Conservation (phyloP, 257 asterid species). For the Asclepias syriaca region DNA sequence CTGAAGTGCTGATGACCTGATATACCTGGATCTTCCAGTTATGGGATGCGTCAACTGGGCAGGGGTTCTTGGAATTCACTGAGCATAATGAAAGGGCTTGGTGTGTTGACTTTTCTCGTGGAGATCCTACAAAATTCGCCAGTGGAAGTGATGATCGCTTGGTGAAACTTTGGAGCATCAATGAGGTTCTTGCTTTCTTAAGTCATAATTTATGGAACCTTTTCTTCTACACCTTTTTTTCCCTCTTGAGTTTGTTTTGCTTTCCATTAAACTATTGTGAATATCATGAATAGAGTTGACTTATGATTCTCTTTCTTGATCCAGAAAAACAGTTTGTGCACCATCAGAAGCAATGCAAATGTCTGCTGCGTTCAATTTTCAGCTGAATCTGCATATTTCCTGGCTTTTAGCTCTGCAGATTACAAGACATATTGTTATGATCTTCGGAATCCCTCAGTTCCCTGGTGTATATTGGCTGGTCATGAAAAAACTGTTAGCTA, state of each 20-base stretch:
- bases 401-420: constrained; percentile 89
- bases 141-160: constrained; percentile 93
- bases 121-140: constrained; percentile 71
- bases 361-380: constrained; percentile 94
- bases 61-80: constrained; percentile 41
- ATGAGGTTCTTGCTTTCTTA: constrained; percentile 45
- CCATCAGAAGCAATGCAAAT: constrained; percentile 80
- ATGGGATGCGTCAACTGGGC: constrained; percentile 96
- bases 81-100: constrained; percentile 92
- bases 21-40: constrained; percentile 48
- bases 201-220: not conserved
- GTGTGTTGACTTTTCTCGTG: constrained; percentile 89
- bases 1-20: constrained; percentile 11
- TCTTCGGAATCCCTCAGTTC: constrained; percentile 66
- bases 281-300: not conserved
- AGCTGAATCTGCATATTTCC: constrained; percentile 51
- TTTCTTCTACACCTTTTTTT: not conserved
- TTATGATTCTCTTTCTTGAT: constrained; percentile 22
- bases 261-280: not conserved
- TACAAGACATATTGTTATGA: constrained; percentile 86
- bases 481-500: constrained; percentile 90
- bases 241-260: not conserved
- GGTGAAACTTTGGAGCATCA: constrained; percentile 92
- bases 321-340: constrained; percentile 87
- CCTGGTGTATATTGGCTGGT: constrained; percentile 89